Conservation (phyloP, 2,329 filamentous ascomycete genomes). For the Claviceps pazoutovae region DNA sequence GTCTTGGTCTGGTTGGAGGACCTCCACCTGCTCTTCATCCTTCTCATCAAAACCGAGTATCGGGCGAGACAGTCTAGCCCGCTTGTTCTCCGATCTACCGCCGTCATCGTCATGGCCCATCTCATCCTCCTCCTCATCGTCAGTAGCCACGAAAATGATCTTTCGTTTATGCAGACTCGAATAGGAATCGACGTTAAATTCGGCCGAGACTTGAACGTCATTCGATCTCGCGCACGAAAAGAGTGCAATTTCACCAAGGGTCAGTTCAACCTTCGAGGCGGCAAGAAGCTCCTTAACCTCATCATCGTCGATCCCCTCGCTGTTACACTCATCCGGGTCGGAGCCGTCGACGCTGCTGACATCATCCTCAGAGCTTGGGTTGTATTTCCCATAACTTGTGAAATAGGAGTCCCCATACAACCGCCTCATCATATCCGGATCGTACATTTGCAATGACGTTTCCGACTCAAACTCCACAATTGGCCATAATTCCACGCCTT, state of each 20-base stretch:
- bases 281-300: slow-evolving; percentile 13
- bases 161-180: slow-evolving; percentile 14
- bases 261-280: slow-evolving; percentile 7
- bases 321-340: slow-evolving; percentile 22
- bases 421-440: slow-evolving; percentile 6
- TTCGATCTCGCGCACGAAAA: slow-evolving; percentile 4
- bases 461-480: no score
- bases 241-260: neutral
- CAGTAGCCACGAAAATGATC: slow-evolving; percentile 15
- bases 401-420: neutral
- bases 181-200: neutral
- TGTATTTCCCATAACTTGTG: no score
- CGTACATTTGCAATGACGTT: slow-evolving; percentile 6
- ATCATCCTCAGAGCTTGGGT: neutral
- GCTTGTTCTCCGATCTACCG: no score
- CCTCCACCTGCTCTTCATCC: neutral
- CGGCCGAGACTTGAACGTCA: slow-evolving; percentile 5
- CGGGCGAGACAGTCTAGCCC: neutral
- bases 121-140: slow-evolving; percentile 11
- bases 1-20: neutral
- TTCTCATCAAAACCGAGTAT: slow-evolving; percentile 3
- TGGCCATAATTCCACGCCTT: no score
- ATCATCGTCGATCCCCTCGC: slow-evolving; percentile 25
- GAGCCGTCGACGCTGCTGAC: slow-evolving; percentile 5
- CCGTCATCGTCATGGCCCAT: slow-evolving; percentile 12